Base-by-base conservation (phyloP, 2,329 filamentous ascomycete species). In the Neonectria punicea region DNA sequence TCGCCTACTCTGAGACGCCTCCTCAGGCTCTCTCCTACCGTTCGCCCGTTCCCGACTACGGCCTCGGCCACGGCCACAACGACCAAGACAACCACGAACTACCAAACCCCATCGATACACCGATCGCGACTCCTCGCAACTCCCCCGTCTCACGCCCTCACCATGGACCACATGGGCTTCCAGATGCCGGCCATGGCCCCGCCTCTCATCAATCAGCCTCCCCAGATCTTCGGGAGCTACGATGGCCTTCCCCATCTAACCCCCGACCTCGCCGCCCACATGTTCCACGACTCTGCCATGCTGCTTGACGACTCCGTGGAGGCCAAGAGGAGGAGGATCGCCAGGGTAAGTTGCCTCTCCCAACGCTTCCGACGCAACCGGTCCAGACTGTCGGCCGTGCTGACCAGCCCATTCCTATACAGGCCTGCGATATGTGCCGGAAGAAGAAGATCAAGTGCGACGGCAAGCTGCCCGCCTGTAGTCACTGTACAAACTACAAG, bases 391-490 rank as follows among this genome's bases (percentile, higher is more conserved):
- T 22, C 36, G 56, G 41, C 11, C 25, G 13, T 70, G 54, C 71
- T 73, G 65, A 73, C 64, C 51, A 13, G 22, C n/a, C 39, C 13
- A n/a, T 18, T 50, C 39, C 32, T 56, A 22, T 14, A 56, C 66
- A 94, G 92, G 94, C 94, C 56, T 97, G 94, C 82, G 94, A 97
- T 74, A 97, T 97, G 94, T 98, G 95, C 78, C 88, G 94, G 74
- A 97, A 97, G 83, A 94, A 93, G 81, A 97, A 95, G 86, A 96
- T 98, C 81, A 98, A 98, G 82, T 98, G 95, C 80, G 96, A 98
- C 77, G 95, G 96, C 71, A 97, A 97, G 82, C 89, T 97, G 81
- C 95, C 96, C 41, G 90, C 94, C 66, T 99, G 96, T 81, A 94
- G 93, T 8, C 96, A 98, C 81, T 99, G 95, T 80, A 92, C 92